Conservation (phyloP, 345 rosid genomes). For the Eucalyptus viminalis region DNA sequence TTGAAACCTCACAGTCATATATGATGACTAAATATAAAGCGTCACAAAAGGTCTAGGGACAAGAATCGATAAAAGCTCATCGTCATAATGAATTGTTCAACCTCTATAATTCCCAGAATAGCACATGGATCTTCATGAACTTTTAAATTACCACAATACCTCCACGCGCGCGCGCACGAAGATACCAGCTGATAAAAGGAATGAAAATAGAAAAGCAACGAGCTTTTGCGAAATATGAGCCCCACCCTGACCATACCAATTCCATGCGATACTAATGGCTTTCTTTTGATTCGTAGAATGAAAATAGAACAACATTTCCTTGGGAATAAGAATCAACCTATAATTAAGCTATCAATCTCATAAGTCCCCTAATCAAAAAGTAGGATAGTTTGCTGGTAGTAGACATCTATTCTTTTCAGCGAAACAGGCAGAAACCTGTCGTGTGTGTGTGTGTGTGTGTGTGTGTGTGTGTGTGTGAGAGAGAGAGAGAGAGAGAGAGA, state of each 20-base stretch:
- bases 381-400: background rate
- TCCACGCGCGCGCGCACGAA: fast-evolving
- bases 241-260: background rate
- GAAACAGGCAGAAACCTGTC: background rate
- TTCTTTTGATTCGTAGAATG: background rate
- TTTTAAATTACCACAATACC: background rate
- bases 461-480: background rate
- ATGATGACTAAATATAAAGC: background rate
- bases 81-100: background rate
- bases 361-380: background rate
- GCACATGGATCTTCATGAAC: background rate
- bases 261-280: background rate
- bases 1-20: background rate
- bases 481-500: background rate
- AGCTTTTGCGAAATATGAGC: background rate
- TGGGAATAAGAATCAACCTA: background rate
- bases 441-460: background rate
- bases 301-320: background rate
- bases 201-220: background rate
- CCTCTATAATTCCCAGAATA: background rate
- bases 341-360: background rate
- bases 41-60: background rate
- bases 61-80: background rate
- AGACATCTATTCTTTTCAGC: background rate
- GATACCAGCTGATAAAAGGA: background rate